Percentiles rank a stretch among this genome's conserved stretches.
phyloP scores from a whole-genome alignment of 352 stramenopile species.

The Globisporangium echinulatum region DNA sequence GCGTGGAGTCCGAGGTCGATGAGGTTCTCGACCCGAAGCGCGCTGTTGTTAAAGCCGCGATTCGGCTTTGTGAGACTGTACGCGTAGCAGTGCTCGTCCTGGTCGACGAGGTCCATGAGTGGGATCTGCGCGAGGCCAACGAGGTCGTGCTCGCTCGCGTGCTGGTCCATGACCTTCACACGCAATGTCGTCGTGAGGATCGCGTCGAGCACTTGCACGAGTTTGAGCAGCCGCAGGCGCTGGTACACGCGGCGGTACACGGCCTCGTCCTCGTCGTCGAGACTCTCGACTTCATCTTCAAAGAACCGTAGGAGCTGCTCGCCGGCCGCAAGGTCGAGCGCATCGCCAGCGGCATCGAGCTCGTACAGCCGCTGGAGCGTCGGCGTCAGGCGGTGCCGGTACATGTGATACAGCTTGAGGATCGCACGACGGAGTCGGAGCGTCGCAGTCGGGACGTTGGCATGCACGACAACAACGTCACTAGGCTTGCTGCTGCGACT shows the following conservation, averaged over 20 bases:
- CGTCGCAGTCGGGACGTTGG: slow-evolving; percentile 41
- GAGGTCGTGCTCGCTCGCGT: slow-evolving; percentile 35
- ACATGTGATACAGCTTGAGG: slow-evolving; percentile 54
- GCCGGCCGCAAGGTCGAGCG: slow-evolving; percentile 26
- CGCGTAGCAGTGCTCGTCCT: slow-evolving; percentile 42
- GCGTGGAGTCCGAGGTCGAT: slow-evolving; percentile 1
- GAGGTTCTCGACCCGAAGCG: slow-evolving; percentile 4
- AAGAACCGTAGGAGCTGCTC: slow-evolving; percentile 52
- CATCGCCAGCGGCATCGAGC: slow-evolving; percentile 34
- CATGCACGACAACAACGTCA: slow-evolving; percentile 33
- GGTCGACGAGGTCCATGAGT: slow-evolving; percentile 62
- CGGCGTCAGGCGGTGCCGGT: slow-evolving; percentile 37
- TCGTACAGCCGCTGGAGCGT: slow-evolving; percentile 44
- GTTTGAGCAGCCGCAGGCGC: slow-evolving; percentile 46
- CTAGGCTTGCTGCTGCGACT: neutral
- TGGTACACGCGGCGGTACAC: slow-evolving; percentile 48
- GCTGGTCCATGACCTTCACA: slow-evolving; percentile 56
- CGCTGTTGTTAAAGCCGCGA: slow-evolving; percentile 1
- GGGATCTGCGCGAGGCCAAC: slow-evolving; percentile 57
- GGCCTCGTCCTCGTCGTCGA: slow-evolving; percentile 47
- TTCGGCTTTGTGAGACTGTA: slow-evolving; percentile 45
- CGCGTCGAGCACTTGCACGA: slow-evolving; percentile 48
- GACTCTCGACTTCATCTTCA: slow-evolving; percentile 55
- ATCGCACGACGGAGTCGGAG: slow-evolving; percentile 47
- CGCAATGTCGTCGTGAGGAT: slow-evolving; percentile 51